Percentiles rank a stretch among this genome's conserved stretches.
Evolutionary conservation across 495 filamentous ascomycete species (phyloP).

Genomic region (Neurospora pannonica): DNA sequence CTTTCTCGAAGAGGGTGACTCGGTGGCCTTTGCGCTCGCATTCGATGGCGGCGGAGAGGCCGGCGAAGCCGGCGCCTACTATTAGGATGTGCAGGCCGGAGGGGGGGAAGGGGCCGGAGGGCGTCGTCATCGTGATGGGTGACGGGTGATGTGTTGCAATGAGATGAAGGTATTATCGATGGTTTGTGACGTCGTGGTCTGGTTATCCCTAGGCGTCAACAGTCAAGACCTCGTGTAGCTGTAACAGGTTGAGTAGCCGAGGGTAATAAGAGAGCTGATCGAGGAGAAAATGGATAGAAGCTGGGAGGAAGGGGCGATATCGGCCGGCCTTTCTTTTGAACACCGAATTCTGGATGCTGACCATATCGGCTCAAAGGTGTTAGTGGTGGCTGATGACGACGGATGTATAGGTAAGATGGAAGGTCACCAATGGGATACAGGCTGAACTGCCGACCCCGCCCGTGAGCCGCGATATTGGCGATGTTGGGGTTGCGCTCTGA

Average conservation of each 20-base stretch:
- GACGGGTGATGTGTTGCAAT: neutral
- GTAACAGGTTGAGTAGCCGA: neutral
- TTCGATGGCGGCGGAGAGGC: conserved; percentile 52
- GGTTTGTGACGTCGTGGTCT: neutral
- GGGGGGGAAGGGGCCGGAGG: conserved; percentile 3
- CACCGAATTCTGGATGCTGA: neutral
- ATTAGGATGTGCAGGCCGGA: conserved; percentile 49
- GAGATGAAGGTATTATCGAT: neutral
- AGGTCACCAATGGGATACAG: conserved; percentile 6
- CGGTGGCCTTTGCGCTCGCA: conserved; percentile 33
- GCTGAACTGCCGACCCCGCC: conserved; percentile 16
- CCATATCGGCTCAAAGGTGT: neutral
- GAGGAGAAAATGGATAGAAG: neutral
- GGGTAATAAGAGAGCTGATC: neutral
- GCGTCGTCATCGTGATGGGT: conserved; percentile 7
- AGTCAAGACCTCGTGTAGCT: no score
- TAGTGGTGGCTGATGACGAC: neutral
- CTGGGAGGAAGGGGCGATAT: neutral
- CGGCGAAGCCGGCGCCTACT: conserved; percentile 54
- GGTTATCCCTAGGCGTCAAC: no score
- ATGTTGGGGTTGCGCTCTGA: neutral
- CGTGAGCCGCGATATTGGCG: conserved; percentile 5
- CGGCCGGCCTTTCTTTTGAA: conserved; percentile 6
- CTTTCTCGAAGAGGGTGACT: conserved; percentile 29
- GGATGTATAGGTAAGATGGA: neutral